Base-by-base conservation (phyloP, 2,329 filamentous ascomycete species). In the Tolypocladium album region DNA sequence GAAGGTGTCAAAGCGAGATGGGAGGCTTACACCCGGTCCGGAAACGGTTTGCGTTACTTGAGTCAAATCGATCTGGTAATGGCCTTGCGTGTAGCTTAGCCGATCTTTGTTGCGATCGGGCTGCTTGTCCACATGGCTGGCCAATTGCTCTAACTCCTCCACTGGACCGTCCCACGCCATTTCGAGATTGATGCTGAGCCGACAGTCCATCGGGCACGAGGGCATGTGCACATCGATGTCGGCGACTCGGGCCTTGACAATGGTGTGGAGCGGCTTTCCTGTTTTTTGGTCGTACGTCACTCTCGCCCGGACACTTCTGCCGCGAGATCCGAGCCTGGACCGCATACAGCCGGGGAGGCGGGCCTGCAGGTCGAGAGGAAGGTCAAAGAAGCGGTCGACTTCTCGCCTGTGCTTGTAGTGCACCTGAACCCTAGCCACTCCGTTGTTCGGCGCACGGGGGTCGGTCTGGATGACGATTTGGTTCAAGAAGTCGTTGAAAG, bases 181-280 rank as follows among this genome's bases (percentile, higher is more conserved):
- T 83, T 99, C 95, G 2, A 99, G 82, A 70, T 96, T 97, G 69
- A 99, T 86, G 67, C 91, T 96, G 66, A 99, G 87, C 13, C 94
- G 89, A 75, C 92, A 96, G 74, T 99, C 94, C 68, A 97, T 89
- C 3, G 85, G 84, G 11, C 82, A 83, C 57, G 79, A 78, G 0
- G 94, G 93, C 66, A 91, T 88, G 73, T 89, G 88, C 22, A 99
- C 82, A 67, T 96, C 89, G n/a, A 97, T 77, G 71, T 99, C 92
- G 34, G 85, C 87, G 17, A 97, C 81, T n/a, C 92, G 86, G 34
- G 87, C 86, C 77, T 99, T 99, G 74, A 99, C 86, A 67, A 99
- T 97, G 72, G 90, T 92, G 61, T 86, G 88, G 13, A 93, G 75
- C 2, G 92, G 76, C 61, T 86, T 79, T 34, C 82, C 81, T 0